phyloP scores from a whole-genome alignment of 805 yeast species.

The Suhomyces tanzawaensis region DNA sequence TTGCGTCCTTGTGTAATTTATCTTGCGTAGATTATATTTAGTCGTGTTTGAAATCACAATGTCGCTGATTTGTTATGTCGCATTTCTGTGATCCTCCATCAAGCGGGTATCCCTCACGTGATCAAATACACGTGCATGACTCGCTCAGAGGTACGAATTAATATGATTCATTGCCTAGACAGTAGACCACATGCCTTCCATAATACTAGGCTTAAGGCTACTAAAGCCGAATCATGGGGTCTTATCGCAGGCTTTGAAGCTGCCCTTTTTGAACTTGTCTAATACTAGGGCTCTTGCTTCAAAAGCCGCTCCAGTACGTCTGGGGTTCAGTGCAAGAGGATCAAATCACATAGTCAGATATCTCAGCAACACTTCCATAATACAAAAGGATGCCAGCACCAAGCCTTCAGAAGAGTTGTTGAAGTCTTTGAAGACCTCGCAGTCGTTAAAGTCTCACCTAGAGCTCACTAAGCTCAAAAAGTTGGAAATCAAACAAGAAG shows the following conservation, averaged over 20 bases:
- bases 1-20: too few species aligned
- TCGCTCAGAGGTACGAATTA: too few species aligned
- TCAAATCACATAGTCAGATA: neutral
- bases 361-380: neutral
- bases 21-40: too few species aligned
- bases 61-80: too few species aligned
- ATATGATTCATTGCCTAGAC: too few species aligned
- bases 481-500: conserved; percentile 27
- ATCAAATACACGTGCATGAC: too few species aligned
- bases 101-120: too few species aligned
- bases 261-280: neutral
- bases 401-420: conserved; percentile 1
- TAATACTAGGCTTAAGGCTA: neutral
- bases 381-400: neutral
- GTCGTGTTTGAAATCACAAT: too few species aligned
- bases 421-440: conserved; percentile 4
- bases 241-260: neutral
- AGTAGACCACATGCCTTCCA: too few species aligned
- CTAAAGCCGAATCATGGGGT: neutral
- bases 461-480: conserved; percentile 25
- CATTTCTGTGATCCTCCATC: too few species aligned
- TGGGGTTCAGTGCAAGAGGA: neutral
- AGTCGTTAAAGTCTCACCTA: conserved; percentile 28
- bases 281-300: neutral
- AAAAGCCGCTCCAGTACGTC: neutral